Conservation (phyloP, 2,329 filamentous ascomycete species). For the Colletotrichum eremochloae region DNA sequence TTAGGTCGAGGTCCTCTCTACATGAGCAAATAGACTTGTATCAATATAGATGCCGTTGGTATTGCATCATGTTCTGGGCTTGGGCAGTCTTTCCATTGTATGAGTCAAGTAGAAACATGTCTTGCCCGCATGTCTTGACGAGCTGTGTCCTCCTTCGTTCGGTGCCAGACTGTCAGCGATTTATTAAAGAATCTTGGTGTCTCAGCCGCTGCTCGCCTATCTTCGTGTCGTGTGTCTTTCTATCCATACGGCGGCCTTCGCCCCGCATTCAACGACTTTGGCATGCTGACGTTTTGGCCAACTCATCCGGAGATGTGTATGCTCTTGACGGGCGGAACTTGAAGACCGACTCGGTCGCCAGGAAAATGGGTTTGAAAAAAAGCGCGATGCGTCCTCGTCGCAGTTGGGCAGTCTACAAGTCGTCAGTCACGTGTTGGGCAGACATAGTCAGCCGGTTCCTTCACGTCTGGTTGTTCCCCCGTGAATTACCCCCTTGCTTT, state of each 20-base stretch:
- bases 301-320: background rate
- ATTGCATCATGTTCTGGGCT: background rate
- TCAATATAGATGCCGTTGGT: background rate
- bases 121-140: constrained; percentile 8
- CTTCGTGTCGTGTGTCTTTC: constrained; percentile 3
- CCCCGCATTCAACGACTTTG: background rate
- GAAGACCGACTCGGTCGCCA: background rate
- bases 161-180: background rate
- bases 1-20: background rate
- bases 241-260: background rate
- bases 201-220: background rate
- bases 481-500: background rate
- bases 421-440: background rate
- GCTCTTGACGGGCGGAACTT: background rate
- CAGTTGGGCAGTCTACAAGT: background rate
- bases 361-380: background rate
- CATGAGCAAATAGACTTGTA: background rate
- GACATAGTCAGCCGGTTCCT: background rate
- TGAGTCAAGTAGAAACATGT: background rate
- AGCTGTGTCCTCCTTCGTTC: background rate
- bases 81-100: background rate
- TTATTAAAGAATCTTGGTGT: background rate
- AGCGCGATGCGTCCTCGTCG: background rate
- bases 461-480: background rate
- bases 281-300: background rate